These are phyloP conservation scores for Wickerhamomyces queroliae DNA, from an alignment of 805 yeast species.

Conservation along the genomic window DNA sequence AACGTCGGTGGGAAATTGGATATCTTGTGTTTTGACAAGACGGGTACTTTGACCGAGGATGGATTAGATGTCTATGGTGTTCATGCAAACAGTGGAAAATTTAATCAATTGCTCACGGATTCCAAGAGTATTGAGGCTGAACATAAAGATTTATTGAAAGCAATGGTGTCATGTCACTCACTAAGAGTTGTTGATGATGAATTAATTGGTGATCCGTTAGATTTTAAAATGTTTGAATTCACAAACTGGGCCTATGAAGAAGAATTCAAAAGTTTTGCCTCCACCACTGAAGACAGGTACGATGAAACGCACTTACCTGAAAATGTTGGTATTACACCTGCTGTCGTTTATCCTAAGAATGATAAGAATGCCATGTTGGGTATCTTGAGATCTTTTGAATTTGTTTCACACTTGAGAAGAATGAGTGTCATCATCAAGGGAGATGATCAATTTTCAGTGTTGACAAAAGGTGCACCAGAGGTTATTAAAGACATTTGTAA, in stretches of 20 bases:
- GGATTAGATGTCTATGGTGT: slow-evolving; percentile 84
- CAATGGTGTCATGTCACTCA: slow-evolving; percentile 73
- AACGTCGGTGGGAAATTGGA: slow-evolving; percentile 96
- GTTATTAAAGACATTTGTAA: slow-evolving; percentile 76
- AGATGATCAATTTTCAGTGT: slow-evolving; percentile 39
- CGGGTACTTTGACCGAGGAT: slow-evolving; percentile 96
- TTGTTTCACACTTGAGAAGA: slow-evolving; percentile 76
- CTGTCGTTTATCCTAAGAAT: slow-evolving; percentile 42
- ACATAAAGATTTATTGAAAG: slow-evolving; percentile 28
- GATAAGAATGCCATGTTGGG: slow-evolving; percentile 35
- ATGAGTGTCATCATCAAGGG: slow-evolving; percentile 78
- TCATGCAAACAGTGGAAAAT: slow-evolving; percentile 29
- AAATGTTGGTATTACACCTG: slow-evolving; percentile 38
- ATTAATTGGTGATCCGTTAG: slow-evolving; percentile 90
- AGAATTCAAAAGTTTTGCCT: slow-evolving; percentile 40
- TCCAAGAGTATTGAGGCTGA: slow-evolving; percentile 21
- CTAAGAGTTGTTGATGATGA: slow-evolving; percentile 73
- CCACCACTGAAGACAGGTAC: slow-evolving; percentile 31
- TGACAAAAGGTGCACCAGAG: slow-evolving; percentile 97
- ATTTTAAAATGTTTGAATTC: slow-evolving; percentile 88
- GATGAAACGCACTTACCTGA: slow-evolving; percentile 36
- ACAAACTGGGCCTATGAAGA: slow-evolving; percentile 75
- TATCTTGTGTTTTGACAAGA: slow-evolving; percentile 88
- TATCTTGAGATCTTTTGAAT: slow-evolving; percentile 63
- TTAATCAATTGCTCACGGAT: slow-evolving; percentile 22